Evolutionary conservation across 129 eudicot genomes (phyloP), one percentile per base, ranked within the genome.

Genomic region (Escallonia rubra): DNA sequence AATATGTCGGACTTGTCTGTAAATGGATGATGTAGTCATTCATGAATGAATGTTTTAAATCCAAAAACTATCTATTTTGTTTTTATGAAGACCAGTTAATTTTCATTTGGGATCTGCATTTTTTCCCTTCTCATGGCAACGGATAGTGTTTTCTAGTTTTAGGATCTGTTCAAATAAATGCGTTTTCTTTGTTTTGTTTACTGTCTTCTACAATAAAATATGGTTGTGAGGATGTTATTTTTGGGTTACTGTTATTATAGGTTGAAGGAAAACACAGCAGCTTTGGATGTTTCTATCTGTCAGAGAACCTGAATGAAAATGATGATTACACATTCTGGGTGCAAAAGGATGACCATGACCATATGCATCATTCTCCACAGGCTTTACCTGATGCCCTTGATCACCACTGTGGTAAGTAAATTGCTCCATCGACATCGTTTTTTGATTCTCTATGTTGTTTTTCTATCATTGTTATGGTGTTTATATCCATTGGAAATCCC

Each of bases 291-390:
- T 94, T 82, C 72, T 94, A 94, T 81, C 75, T 94, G 67, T 82
- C 87, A 43, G 97, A 89, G 80, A 89, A 87, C 78, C 90, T 94
- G 61, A 78, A 90, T 78, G 96, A 84, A 76, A 64, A 80, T 72
- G 95, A 89, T 67, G 90, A 88, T 55, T 74, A 81, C 74, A 82
- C 93, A 7, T 73, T 84, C 66, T 77, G 92, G 90, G 61, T 72
- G 66, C 78, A 82, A 63, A 80, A 77, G 69, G 88, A 85, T 70
- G 89, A 81, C 47, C 81, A 80, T 6, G 79, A 78, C 39, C 44
- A 76, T 23, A 41, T 45, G 57, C 52, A 81, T 67, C 88, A 81
- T 60, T 64, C 65, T 38, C 71, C 69, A 10, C 78, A 75, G 63
- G 96, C 97, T 66, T 86, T 89, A 57, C 91, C 93, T 66, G 90